These are phyloP conservation scores for Phlebiopsis gigantea DNA, from an alignment of 768 basidiomycete genomes.

Conservation along the genomic window DNA sequence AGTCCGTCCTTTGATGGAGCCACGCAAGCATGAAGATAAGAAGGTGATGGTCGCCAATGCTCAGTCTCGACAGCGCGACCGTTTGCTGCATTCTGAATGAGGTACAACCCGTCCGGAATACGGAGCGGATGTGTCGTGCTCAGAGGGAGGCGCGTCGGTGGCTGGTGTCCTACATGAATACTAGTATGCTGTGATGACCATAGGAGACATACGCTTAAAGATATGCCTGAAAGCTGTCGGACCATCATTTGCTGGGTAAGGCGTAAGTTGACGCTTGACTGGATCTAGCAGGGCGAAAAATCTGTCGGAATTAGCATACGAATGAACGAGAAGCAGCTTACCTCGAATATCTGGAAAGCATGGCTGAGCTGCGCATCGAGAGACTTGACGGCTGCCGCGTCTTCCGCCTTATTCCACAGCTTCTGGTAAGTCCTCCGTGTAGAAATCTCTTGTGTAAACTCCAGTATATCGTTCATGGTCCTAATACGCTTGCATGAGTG, in stretches of 20 bases:
- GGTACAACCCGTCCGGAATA: background rate
- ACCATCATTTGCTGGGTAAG: background rate
- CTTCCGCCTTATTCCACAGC: background rate
- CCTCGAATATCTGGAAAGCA: background rate
- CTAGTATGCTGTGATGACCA: background rate
- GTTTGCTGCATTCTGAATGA: background rate
- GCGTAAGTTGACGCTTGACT: background rate
- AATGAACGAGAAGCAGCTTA: background rate
- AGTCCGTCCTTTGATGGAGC: background rate
- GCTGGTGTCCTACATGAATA: background rate
- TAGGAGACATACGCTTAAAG: background rate
- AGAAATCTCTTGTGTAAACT: background rate
- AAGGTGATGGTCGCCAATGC: background rate
- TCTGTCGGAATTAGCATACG: too few relatives aligned
- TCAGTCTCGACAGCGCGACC: background rate
- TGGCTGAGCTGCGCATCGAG: slow-evolving; percentile 1
- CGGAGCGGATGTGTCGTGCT: background rate
- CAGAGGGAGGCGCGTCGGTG: background rate
- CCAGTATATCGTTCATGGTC: background rate
- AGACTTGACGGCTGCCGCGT: background rate
- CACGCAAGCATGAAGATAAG: background rate
- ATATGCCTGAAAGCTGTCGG: background rate
- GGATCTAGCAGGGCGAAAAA: too few relatives aligned
- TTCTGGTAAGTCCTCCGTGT: background rate
- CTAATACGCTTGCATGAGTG: background rate